Percentiles rank a stretch among this genome's conserved stretches.
Evolutionary conservation across 352 stramenopile genomes (phyloP).

Genomic region (Halophytophthora batemanensis): DNA sequence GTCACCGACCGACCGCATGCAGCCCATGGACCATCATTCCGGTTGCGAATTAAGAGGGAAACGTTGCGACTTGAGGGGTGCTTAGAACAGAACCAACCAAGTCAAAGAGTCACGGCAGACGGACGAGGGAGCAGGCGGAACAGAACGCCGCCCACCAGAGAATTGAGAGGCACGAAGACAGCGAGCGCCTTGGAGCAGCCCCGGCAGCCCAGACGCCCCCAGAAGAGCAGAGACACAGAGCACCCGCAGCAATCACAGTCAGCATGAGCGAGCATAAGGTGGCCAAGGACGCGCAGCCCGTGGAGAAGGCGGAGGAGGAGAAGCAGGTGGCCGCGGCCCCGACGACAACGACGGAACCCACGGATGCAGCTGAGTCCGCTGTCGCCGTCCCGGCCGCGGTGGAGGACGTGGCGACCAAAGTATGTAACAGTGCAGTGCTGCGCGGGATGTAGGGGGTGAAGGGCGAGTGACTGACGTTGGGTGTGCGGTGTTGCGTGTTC

Average conservation of each 20-base stretch:
- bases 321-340: slow-evolving; percentile 16
- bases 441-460: not conserved
- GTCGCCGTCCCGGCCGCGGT: slow-evolving; percentile 38
- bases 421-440: slow-evolving; percentile 8
- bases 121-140: slow-evolving; percentile 1
- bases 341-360: not conserved
- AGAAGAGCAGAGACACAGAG: not conserved
- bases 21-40: slow-evolving; percentile 4
- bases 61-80: slow-evolving; percentile 8
- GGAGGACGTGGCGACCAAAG: slow-evolving; percentile 60
- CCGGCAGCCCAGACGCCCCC: not conserved
- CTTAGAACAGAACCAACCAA: slow-evolving; percentile 26
- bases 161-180: slow-evolving; percentile 13
- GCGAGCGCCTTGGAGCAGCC: slow-evolving; percentile 13
- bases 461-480: slow-evolving; percentile 12
- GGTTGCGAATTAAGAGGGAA: slow-evolving; percentile 1
- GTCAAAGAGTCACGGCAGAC: slow-evolving; percentile 4
- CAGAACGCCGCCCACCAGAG: slow-evolving; percentile 21
- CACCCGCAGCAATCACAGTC: not conserved
- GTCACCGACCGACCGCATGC: slow-evolving; percentile 9
- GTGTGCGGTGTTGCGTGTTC: slow-evolving; percentile 4
- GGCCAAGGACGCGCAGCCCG: slow-evolving; percentile 27
- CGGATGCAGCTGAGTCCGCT: slow-evolving; percentile 3
- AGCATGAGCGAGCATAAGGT: slow-evolving; percentile 44
- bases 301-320: slow-evolving; percentile 30